Evolutionary conservation across 768 basidiomycete genomes (phyloP).

Genomic region (Hericium coralloides): DNA sequence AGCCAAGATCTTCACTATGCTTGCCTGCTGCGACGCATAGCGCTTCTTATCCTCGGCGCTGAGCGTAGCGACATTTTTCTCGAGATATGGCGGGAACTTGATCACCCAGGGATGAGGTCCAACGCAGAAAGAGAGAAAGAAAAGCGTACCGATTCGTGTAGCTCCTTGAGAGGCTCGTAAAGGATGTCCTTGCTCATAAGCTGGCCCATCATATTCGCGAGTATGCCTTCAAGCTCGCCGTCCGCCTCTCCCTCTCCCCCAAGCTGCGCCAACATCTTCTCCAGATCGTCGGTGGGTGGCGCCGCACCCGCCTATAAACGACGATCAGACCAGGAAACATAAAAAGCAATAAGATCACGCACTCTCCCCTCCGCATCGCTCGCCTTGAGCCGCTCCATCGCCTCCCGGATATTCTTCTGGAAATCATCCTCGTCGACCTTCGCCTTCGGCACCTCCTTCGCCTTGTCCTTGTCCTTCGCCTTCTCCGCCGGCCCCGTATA

Average conservation of each 20-base stretch:
- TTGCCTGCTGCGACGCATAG: slow-evolving; percentile 50
- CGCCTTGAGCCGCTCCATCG: slow-evolving; percentile 67
- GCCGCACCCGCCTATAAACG: slow-evolving; percentile 18
- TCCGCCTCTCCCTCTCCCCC: slow-evolving; percentile 26
- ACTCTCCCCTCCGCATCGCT: slow-evolving; percentile 52
- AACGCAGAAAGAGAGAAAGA: not conserved
- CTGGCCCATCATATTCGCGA: slow-evolving; percentile 77
- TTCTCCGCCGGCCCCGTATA: slow-evolving; percentile 8
- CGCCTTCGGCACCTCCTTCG: slow-evolving; percentile 4
- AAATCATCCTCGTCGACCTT: slow-evolving; percentile 34
- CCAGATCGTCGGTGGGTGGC: slow-evolving; percentile 32
- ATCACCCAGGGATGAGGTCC: not conserved
- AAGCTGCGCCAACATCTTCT: slow-evolving; percentile 44
- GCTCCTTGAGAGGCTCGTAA: slow-evolving; percentile 82
- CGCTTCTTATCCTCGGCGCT: slow-evolving; percentile 50
- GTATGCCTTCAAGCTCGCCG: slow-evolving; percentile 46
- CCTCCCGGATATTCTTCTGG: slow-evolving; percentile 59
- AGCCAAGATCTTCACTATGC: slow-evolving; percentile 48
- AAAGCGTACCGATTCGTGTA: slow-evolving; percentile 51
- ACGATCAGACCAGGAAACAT: not conserved
- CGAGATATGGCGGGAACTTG: slow-evolving; percentile 74
- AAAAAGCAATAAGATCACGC: slow-evolving; percentile 2
- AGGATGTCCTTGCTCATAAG: slow-evolving; percentile 76
- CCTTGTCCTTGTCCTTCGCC: slow-evolving; percentile 14
- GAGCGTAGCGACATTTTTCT: slow-evolving; percentile 42